phyloP scores from a whole-genome alignment of 2,329 filamentous ascomycete species.

The Neopestalotiopsis rosae region DNA sequence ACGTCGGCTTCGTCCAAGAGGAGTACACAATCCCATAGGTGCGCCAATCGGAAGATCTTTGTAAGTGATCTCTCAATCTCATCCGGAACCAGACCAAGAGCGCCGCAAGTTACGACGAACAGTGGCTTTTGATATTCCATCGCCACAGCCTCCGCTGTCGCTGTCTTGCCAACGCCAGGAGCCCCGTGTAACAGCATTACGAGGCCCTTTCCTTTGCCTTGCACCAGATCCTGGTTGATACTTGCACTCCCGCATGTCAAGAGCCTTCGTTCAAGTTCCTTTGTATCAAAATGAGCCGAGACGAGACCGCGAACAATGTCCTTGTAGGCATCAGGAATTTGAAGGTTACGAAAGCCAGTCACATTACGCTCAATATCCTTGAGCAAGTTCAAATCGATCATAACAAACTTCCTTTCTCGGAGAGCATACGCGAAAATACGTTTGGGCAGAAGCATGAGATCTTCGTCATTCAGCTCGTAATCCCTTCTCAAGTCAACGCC shows the following conservation, averaged over 20 bases:
- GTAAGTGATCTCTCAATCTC: conserved; percentile 46
- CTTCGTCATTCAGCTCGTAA: conserved; percentile 32
- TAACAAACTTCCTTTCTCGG: conserved; percentile 44
- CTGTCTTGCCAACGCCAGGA: conserved; percentile 55
- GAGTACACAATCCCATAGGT: conserved; percentile 35
- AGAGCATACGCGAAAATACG: conserved; percentile 48
- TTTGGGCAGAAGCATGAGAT: conserved; percentile 43
- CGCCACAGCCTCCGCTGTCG: conserved; percentile 49
- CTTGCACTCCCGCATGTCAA: conserved; percentile 31
- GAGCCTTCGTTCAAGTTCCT: conserved; percentile 40
- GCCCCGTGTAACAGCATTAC: conserved; percentile 52
- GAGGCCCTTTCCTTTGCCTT: conserved; percentile 50
- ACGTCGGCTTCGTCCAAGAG: conserved; percentile 36
- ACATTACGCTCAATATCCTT: conserved; percentile 39
- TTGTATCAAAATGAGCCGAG: conserved; percentile 46
- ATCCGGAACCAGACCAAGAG: conserved; percentile 46
- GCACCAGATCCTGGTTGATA: conserved; percentile 45
- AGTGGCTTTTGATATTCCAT: conserved; percentile 48
- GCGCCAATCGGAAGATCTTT: conserved; percentile 47
- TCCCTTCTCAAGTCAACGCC: conserved; percentile 36
- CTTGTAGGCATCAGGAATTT: conserved; percentile 45
- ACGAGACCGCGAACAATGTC: conserved; percentile 45
- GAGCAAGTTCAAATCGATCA: conserved; percentile 40
- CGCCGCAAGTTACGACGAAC: conserved; percentile 55
- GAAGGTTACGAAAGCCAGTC: conserved; percentile 43